Evolutionary conservation across 306 rosid species (phyloP).

Genomic region (Vicia faba): DNA sequence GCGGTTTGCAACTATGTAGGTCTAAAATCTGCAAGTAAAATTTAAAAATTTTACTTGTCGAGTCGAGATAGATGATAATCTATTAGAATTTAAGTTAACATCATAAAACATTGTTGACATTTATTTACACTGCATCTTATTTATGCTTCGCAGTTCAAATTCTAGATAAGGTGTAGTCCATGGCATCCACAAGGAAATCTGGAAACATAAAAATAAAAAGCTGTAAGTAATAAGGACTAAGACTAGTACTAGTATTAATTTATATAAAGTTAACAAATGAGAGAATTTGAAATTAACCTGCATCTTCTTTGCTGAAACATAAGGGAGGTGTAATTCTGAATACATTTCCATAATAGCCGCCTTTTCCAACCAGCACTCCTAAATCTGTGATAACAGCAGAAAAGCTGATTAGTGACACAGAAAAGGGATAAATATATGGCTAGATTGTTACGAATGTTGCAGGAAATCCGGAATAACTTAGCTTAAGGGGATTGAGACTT

Average conservation of each 20-base stretch:
- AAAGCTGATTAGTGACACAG: constrained; percentile 18
- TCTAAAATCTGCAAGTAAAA: constrained; percentile 28
- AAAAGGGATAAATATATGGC: neutral
- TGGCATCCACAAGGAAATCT: constrained; percentile 80
- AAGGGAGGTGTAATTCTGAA: constrained; percentile 93
- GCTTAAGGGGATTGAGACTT: constrained; percentile 10
- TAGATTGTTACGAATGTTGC: neutral
- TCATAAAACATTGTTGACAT: constrained; percentile 5
- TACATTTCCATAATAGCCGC: constrained; percentile 88
- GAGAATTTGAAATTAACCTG: constrained; percentile 47
- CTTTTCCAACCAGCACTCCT: constrained; percentile 86
- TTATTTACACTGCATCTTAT: constrained; percentile 38
- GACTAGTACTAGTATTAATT: neutral
- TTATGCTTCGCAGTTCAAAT: constrained; percentile 45
- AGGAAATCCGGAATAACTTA: neutral
- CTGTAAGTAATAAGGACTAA: constrained; percentile 15
- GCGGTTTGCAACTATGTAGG: constrained; percentile 22
- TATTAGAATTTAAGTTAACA: constrained; percentile 25
- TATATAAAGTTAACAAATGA: constrained; percentile 1
- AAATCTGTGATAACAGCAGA: constrained; percentile 47
- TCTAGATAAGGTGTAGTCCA: constrained; percentile 73
- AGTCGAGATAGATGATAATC: constrained; percentile 29
- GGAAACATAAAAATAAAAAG: constrained; percentile 32
- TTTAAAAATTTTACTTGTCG: constrained; percentile 30
- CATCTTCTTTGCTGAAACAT: constrained; percentile 87